These are phyloP conservation scores for Sanghuangporus sanghuang DNA, from an alignment of 1,284 basidiomycete genomes.

Conservation along the genomic window DNA sequence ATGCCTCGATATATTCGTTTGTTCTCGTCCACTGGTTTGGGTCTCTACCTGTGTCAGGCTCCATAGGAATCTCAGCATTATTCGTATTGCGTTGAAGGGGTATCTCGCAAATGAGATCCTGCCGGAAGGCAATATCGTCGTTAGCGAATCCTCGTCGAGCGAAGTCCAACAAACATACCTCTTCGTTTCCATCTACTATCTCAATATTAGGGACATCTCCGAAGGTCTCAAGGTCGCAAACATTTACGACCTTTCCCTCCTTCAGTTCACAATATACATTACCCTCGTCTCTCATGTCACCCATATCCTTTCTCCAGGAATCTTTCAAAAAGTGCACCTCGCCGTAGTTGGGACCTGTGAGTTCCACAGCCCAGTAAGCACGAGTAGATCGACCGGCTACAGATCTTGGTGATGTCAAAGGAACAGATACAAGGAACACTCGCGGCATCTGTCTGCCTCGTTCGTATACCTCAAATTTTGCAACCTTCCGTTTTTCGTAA, in stretches of 20 bases:
- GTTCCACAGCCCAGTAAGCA: not conserved
- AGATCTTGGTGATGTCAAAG: not conserved
- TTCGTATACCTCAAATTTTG: not conserved
- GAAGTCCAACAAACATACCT: too few species aligned
- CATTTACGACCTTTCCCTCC: not conserved
- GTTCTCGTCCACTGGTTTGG: not conserved
- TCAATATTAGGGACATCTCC: not conserved
- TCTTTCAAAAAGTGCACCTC: conserved; percentile 23
- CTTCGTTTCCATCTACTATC: not conserved
- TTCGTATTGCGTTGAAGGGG: too few species aligned
- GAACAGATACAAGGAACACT: not conserved
- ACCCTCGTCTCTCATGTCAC: conserved; percentile 17
- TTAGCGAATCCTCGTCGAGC: not conserved
- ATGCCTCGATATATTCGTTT: not conserved
- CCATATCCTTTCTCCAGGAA: conserved; percentile 20
- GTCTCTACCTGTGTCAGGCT: not conserved
- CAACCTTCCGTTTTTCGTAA: not conserved
- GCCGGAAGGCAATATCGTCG: not conserved
- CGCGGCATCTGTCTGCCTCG: too few species aligned
- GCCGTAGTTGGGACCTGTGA: not conserved
- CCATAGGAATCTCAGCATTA: too few species aligned
- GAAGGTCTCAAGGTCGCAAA: not conserved
- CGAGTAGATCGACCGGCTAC: not conserved
- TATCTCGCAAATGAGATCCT: not conserved
- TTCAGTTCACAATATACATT: conserved; percentile 8